These are phyloP conservation scores for Acanthamoeba polyphaga DNA, from an alignment of 208 protist genomes.

Conservation along the genomic window DNA sequence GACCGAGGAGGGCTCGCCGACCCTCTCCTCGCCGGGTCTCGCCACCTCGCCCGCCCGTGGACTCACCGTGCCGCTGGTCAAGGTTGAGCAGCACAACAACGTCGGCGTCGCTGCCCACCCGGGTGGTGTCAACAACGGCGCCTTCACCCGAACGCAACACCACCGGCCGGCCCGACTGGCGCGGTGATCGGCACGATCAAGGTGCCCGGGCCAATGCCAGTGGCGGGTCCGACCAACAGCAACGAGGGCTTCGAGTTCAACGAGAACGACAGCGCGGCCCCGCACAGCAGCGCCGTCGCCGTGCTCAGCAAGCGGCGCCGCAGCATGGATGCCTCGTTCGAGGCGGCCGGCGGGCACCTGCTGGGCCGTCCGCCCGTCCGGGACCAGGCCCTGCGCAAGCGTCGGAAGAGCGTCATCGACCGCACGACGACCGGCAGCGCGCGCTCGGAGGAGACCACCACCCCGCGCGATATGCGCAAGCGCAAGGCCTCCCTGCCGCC, in stretches of 20 bases:
- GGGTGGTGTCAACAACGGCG: too few species aligned
- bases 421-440: neutral
- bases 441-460: neutral
- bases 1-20: neutral
- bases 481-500: neutral
- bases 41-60: neutral
- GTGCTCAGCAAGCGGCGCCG: constrained; percentile 8
- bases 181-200: neutral
- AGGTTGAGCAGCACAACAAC: neutral
- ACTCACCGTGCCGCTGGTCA: neutral
- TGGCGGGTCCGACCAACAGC: neutral
- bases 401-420: constrained; percentile 24
- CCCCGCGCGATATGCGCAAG: neutral
- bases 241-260: constrained; percentile 25
- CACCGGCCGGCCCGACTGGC: too few species aligned
- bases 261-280: constrained; percentile 5
- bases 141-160: too few species aligned
- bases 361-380: neutral
- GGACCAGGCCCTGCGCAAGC: constrained; percentile 17
- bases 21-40: neutral
- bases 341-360: neutral
- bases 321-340: constrained; percentile 16
- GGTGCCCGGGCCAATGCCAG: neutral
- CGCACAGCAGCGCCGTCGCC: neutral
- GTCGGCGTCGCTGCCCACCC: too few species aligned